These are phyloP conservation scores for Filobasidium uniguttulatum DNA, from an alignment of 1,284 basidiomycete genomes.

Conservation along the genomic window DNA sequence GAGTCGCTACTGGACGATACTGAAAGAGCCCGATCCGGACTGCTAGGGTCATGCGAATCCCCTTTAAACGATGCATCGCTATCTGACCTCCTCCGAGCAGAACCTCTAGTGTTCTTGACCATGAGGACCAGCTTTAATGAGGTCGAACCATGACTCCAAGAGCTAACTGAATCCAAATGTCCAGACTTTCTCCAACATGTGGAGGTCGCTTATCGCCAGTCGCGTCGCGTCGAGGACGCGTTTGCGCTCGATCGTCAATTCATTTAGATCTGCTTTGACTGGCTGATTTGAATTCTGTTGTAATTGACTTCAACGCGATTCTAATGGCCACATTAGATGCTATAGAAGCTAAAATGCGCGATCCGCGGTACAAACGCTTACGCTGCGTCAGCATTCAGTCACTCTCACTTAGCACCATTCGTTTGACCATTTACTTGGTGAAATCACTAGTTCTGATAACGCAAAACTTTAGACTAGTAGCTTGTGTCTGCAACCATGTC, in stretches of 20 bases:
- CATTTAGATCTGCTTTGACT: not conserved
- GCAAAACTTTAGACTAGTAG: not conserved
- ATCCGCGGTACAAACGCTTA: not conserved
- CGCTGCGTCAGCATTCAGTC: not conserved
- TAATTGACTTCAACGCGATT: too few relatives aligned
- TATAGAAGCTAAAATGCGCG: not conserved
- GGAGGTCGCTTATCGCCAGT: not conserved
- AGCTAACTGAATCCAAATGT: too few relatives aligned
- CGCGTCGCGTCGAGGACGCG: not conserved
- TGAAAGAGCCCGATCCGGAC: too few relatives aligned
- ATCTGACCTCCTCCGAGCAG: too few relatives aligned
- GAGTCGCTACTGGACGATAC: too few relatives aligned
- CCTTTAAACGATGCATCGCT: too few relatives aligned
- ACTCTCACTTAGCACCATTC: not conserved
- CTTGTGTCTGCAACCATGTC: slow-evolving; percentile 6
- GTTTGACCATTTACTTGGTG: not conserved
- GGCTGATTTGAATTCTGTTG: too few relatives aligned
- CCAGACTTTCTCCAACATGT: too few relatives aligned
- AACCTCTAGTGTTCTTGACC: not conserved
- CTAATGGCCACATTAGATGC: too few relatives aligned
- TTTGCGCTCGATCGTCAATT: not conserved
- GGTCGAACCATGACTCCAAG: too few relatives aligned
- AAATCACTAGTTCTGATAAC: not conserved
- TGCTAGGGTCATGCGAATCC: too few relatives aligned
- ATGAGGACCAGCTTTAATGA: not conserved